Conservation (phyloP, 257 asterid species). For the Nicotiana paniculata region DNA sequence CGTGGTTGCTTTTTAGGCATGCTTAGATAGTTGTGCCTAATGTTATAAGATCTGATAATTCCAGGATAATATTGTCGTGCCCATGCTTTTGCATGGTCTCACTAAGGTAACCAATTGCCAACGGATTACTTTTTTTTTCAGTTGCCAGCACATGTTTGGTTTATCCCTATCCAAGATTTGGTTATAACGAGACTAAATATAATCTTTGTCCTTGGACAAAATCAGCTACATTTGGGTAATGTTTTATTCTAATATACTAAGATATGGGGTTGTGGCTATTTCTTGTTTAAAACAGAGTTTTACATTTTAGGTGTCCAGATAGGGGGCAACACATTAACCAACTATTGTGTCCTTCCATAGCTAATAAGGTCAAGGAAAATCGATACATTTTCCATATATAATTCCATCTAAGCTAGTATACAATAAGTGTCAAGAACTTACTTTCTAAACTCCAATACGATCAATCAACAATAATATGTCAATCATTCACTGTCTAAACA, state of each 20-base stretch:
- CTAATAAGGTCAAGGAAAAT: neutral
- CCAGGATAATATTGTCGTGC: neutral
- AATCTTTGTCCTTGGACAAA: neutral
- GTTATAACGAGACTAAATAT: neutral
- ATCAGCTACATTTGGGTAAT: neutral
- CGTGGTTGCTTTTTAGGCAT: slow-evolving; percentile 11
- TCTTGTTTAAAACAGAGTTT: neutral
- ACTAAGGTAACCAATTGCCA: neutral
- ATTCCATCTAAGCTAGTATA: no score
- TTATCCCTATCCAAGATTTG: neutral
- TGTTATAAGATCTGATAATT: neutral
- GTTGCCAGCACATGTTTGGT: slow-evolving; percentile 12
- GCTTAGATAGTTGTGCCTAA: neutral
- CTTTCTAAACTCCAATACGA: no score
- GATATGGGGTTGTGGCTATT: neutral
- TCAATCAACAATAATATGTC: no score
- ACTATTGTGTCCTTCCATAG: neutral
- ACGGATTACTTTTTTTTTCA: neutral
- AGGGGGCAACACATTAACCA: neutral
- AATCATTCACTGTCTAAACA: no score
- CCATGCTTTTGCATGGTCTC: neutral
- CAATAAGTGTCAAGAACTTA: no score
- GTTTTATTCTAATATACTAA: neutral
- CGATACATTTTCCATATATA: neutral
- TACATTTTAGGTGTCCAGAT: neutral